Evolutionary conservation across 2,329 filamentous ascomycete species (phyloP), one percentile per base, ranked within the genome.

Genomic region (Diaporthe longicolla): DNA sequence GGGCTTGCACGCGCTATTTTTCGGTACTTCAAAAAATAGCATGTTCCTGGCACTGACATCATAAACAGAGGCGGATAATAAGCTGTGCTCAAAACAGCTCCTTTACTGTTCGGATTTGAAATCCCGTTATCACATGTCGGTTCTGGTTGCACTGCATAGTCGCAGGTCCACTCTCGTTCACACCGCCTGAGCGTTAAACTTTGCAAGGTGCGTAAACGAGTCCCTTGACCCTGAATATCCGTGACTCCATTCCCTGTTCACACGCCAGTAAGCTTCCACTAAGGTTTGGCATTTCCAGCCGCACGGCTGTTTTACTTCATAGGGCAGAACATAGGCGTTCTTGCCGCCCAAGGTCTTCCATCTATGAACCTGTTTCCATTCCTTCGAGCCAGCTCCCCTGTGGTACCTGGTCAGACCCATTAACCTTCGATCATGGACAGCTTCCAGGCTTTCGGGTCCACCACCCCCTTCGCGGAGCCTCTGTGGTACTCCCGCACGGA

Each of bases 391-490:
- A 65, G 43, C 61, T 50, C 19, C 10, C 4, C 61, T 50, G 10
- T 24, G 10, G 11, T 29, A 24, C 45, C 61, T 21, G 7, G 21
- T 50, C 19, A 65, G 4, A 6, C 6, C 48, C 19, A 37, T 24
- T 50, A 24, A 26, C 19, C 24, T 35, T 35, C 61, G 48, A 29
- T 9, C 6, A 65, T 65, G 61, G 61, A 50, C 43, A 50, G 26
- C 21, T 35, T 24, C 43, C 43, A 37, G 15, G 24, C 59, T 15
- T 63, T 63, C 15, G 59, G 61, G 26, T 65, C 61, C 43, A 50
- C 43, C 61, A 65, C 61, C 2, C 61, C 61, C 17, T 65, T 70
- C 26, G 29, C 66, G 11, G 66, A 70, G 66, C 66, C 66, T 19
- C 21, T 70, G 35, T 70, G 69, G 69, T 61, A 71, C 17, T 59